Percentiles rank a stretch among this genome's conserved stretches.
Evolutionary conservation across 192 early-diverging fungal species (phyloP).

Genomic region (Linnemannia elongata): DNA sequence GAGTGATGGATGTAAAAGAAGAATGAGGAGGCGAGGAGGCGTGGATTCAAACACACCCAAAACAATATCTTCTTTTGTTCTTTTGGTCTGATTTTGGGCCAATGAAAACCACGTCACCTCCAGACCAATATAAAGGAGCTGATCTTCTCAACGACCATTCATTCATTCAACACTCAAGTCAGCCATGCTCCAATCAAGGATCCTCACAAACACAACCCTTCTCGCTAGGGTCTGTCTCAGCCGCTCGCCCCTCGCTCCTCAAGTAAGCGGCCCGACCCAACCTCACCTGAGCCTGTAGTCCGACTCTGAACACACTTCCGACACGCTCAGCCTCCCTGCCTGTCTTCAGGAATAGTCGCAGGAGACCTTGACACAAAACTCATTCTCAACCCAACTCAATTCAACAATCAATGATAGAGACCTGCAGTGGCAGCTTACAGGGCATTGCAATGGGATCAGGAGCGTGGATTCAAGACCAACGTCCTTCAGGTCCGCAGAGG

Average conservation of each 20-base stretch:
- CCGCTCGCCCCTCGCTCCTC: background rate
- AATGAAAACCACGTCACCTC: no score
- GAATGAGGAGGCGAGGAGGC: no score
- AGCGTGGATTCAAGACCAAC: slow-evolving; percentile 64
- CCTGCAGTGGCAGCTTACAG: background rate
- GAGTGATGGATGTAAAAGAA: background rate
- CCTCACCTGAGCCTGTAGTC: background rate
- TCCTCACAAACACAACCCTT: background rate
- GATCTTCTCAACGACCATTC: background rate
- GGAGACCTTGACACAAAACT: background rate
- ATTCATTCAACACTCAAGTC: background rate
- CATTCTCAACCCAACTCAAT: background rate
- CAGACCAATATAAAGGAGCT: no score
- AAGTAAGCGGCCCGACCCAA: background rate
- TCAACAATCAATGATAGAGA: background rate
- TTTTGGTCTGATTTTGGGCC: no score
- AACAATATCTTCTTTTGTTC: no score
- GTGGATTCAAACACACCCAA: no score
- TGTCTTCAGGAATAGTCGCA: no score
- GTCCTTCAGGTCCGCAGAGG: slow-evolving; percentile 73
- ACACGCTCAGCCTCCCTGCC: background rate
- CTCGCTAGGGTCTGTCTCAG: slow-evolving; percentile 7
- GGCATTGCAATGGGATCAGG: slow-evolving; percentile 15
- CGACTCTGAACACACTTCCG: background rate
- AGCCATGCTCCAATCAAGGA: background rate